Base-by-base conservation (phyloP, 2,329 filamentous ascomycete genomes). In the Geoglossum cookeanum region DNA sequence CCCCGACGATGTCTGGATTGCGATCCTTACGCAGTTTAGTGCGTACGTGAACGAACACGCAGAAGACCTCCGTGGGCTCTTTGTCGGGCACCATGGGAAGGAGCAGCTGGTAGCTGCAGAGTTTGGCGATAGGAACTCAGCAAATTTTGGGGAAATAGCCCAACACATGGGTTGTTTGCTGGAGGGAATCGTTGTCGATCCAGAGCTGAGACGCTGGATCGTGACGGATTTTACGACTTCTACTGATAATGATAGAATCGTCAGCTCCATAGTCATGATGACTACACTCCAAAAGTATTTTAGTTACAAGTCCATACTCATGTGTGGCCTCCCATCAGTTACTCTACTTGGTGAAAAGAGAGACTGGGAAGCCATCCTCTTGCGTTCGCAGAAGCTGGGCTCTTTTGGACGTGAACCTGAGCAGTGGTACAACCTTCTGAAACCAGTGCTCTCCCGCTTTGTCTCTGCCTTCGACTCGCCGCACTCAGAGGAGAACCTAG, bases 161-260 rank as follows among this genome's bases (percentile, higher is more conserved):
- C 35, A 37, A 56, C 71, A 37, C 6, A 72, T 78, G 68, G 67
- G 67, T 0, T 29, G 65, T 2, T 22, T 68, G 17, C 69, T 79
- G 13, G 59, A 70, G 33, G 56, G 70, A 32, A 71, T 72, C 35
- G 62, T 78, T 30, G 61, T 66, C 0, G 72, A 76, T 58, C 63
- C 67, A 0, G 63, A 64, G 0, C 62, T 78, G 3, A 64, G 67
- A 2, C 61, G 66, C 0, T 79, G 75, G 75, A 68, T 80, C 15
- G 68, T 78, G 61, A 78, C 76, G 0, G 59, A 64, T 1, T 80
- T 79, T 60, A 71, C 67, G 3, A 81, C 77, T 0, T 79, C 76
- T 0, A 73, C 69, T 0, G 59, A 67, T 1, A 62, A 61, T 0
- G 77, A 80, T 62, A 62, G 62, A 4, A 64, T 71, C 0, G 68